Base-by-base conservation (phyloP, 768 basidiomycete species). In the Agrocybe chaxingu region DNA sequence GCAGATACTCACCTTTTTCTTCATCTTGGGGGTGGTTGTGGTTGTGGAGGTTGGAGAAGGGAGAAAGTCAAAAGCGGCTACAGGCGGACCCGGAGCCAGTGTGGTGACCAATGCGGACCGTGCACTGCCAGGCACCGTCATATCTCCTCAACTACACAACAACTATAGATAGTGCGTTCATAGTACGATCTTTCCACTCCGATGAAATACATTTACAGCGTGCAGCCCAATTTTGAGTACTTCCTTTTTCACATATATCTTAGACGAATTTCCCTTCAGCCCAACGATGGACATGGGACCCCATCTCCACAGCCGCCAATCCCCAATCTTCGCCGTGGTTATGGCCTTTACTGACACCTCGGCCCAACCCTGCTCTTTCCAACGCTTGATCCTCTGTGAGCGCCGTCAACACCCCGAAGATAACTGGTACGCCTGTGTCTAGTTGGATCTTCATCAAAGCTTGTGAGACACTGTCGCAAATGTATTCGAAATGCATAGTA, bases 401-500 rank as follows among this genome's bases (percentile, higher is more conserved):
- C 40, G 85, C 91, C 13, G 95, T 99, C 64, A 99, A 71, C 24
- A 99, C 93, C 37, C 97, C 97, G 68, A 98, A 98, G 58, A 99
- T 87, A 61, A 98, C 90, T 0, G 97, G 97, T 18, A 90, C 82
- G 11, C 93, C 93, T 1, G 89, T 85, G 68, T 98, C 96, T 59
- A 98, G 74, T 70, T 96, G 93, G 16, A 98, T 83, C 61, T 81
- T 82, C 97, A 98, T 99, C 56, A 99, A 75, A 39, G 86, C 94
- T 60, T 98, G 89, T 37, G 92, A 85, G 52, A 98, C 95, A 53
- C 85, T 82, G 61, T 98, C 93, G 68, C 82, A 90, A 68, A 98
- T 99, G 78, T 99, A 99, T 68, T 99, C 97, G 68, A 98, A 99
- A 73, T 99, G 97, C 93, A 97, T 97, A 12, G 97, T 98, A 1